Evolutionary conservation across 192 early-diverging fungal species (phyloP), one percentile per base, ranked within the genome.

Genomic region (Lobosporangium transversale): DNA sequence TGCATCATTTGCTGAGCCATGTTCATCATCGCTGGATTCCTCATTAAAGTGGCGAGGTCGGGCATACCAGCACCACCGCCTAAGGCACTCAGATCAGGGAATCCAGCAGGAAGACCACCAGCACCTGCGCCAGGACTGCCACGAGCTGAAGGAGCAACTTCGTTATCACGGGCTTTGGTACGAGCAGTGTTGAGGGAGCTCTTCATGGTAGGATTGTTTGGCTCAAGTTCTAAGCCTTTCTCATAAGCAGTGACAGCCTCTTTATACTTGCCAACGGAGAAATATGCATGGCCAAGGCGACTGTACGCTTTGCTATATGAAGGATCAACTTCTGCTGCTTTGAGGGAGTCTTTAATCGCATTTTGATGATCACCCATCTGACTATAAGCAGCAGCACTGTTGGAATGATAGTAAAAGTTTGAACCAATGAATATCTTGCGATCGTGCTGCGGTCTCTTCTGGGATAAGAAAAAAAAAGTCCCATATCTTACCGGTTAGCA

Each of bases 1-100:
- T 89, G 86, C 92, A 95, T 92, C 89, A 98, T 93, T 78, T 89
- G 90, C 81, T 85, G 93, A 60, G 94, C 97, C 96, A 98, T 98
- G 71, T 82, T 85, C 96, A 98, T 98, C 60, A 99, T 83, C 26
- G 90, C 90, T 20, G 97, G 97, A 88, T 99, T 97, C 79, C 78
- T 94, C 89, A 97, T 83, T 83, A 98, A 84, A 49, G 91, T 83
- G 14, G 83, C 89, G 58, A 94, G 79, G 74, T 96, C 94, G 81
- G 93, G 84, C 43, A 91, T 91, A 30, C 91, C 89, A 15, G 89
- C 92, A 56, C 85, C 87, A 73, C 85, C 87, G 18, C 82, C 85
- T 26, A 87, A 83, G 4, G 76, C 66, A 50, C 81, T 80, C 54
- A 74, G 58, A 43, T 76, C 83, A 45, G 75, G 79, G 57, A 54